These are phyloP conservation scores for Lentithecium fluviatile DNA, from an alignment of 495 filamentous ascomycete species.

Conservation along the genomic window DNA sequence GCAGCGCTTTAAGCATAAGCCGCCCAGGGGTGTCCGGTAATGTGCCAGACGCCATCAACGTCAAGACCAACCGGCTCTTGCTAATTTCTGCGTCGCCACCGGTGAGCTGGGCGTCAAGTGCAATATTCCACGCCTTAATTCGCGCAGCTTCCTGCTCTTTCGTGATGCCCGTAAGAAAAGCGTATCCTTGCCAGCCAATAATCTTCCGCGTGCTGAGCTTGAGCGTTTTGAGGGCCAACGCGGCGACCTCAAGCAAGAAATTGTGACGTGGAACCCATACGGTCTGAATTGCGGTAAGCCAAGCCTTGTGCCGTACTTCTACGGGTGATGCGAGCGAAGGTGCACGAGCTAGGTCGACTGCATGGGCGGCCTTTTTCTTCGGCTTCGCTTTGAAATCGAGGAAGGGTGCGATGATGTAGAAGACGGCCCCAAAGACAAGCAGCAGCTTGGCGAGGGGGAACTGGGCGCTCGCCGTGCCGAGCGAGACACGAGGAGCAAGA, in stretches of 20 bases:
- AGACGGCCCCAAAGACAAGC: conserved; percentile 63
- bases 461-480: conserved; percentile 23
- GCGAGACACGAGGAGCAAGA: conserved; percentile 20
- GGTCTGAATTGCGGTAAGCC: conserved; percentile 91
- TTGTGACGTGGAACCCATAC: conserved; percentile 90
- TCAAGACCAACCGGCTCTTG: conserved; percentile 80
- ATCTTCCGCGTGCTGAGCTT: conserved; percentile 79
- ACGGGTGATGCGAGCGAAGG: conserved; percentile 78
- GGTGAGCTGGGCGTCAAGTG: conserved; percentile 90
- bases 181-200: conserved; percentile 72
- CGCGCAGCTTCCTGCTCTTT: conserved; percentile 83
- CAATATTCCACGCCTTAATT: conserved; percentile 91
- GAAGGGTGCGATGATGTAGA: conserved; percentile 66
- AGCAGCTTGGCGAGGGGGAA: conserved; percentile 54
- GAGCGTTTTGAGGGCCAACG: conserved; percentile 71
- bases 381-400: conserved; percentile 58
- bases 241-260: conserved; percentile 79
- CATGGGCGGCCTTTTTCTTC: conserved; percentile 44
- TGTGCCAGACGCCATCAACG: conserved; percentile 84
- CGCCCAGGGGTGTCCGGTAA: conserved; percentile 78
- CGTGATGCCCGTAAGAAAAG: conserved; percentile 72
- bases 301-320: conserved; percentile 82
- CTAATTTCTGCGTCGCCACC: conserved; percentile 89
- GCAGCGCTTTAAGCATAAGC: conserved; percentile 88
- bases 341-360: conserved; percentile 50